Percentiles rank a stretch among this genome's conserved stretches.
phyloP scores from a whole-genome alignment of 164 flowering plant species.

The Dillenia turbinata region DNA sequence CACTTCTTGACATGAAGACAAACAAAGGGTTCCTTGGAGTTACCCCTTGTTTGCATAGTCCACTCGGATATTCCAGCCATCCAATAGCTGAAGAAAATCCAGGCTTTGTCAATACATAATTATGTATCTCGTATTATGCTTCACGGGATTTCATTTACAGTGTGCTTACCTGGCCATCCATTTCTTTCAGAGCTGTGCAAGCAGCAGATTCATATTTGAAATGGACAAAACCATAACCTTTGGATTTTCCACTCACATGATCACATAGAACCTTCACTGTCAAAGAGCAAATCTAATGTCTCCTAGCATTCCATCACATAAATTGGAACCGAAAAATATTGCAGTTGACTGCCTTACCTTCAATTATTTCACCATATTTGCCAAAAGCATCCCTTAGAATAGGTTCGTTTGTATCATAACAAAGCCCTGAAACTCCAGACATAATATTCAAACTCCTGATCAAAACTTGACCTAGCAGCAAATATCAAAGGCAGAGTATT shows the following conservation, averaged over 20 bases:
- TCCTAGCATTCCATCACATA: neutral
- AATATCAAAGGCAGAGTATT: neutral
- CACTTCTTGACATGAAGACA: too few species aligned
- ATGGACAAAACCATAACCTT: constrained; percentile 66
- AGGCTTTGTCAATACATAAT: neutral
- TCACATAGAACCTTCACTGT: constrained; percentile 67
- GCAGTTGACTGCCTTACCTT: constrained; percentile 33
- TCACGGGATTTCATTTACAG: neutral
- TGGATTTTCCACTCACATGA: constrained; percentile 48
- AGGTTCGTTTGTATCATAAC: constrained; percentile 64
- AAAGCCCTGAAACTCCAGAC: constrained; percentile 44
- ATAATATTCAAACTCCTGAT: neutral
- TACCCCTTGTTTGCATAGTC: constrained; percentile 35
- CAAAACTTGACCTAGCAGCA: neutral
- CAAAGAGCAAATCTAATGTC: neutral
- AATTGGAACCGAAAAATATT: neutral
- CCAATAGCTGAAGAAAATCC: constrained; percentile 36
- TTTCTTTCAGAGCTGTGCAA: constrained; percentile 40
- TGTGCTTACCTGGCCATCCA: constrained; percentile 50
- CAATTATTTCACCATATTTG: constrained; percentile 45
- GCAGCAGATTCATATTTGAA: constrained; percentile 45
- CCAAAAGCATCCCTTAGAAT: constrained; percentile 49
- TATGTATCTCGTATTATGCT: neutral
- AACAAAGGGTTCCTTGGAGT: neutral
- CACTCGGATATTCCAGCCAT: constrained; percentile 58